Base-by-base conservation (phyloP, 2,329 filamentous ascomycete species). In the Fusarium sp. region DNA sequence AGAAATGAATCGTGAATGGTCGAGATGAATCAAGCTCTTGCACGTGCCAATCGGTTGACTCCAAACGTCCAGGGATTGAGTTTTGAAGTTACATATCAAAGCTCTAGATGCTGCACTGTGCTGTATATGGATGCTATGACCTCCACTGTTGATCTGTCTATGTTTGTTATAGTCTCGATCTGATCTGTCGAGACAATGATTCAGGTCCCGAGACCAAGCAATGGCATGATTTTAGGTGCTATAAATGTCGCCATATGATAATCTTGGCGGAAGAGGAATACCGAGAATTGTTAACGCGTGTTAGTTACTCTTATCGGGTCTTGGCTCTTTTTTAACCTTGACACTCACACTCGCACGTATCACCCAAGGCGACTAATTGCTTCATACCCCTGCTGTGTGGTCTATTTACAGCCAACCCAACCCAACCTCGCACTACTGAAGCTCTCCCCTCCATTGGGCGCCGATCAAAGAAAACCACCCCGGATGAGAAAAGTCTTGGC, bases 21-120 rank as follows among this genome's bases (percentile, higher is more conserved):
- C 26, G 23, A 46, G 58, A 41, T 43, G 57, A 43, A 53, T 62
- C 70, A 67, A 73, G 69, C 62, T 71, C 67, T 67, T 60, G 69
- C 69, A 74, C 71, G 69, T 74, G 71, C 71, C 71, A 72, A 59
- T 58, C 48, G 62, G 49, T 66, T 60, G 62, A 45, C 62, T 65
- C 48, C 30, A 65, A 60, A 31, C 39, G 21, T 58, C 45, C 60
- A 65, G 48, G 62, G 61, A 53, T 65, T 55, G 46, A 54, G 23
- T 21, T 44, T 52, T 53, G 31, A 59, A 52, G 49, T 52, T 52
- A 19, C 49, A 52, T 67, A 52, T 52, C 61, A 67, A 44, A 66
- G 66, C 30, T 42, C 23, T 37, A 31, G 28, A 13, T 18, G 8
- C 28, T 7, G 28, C 14, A 30, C 30, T n/a, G 9, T 37, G 12